Evolutionary conservation across 129 eudicot genomes (phyloP).

Genomic region (Glebionis coronaria): DNA sequence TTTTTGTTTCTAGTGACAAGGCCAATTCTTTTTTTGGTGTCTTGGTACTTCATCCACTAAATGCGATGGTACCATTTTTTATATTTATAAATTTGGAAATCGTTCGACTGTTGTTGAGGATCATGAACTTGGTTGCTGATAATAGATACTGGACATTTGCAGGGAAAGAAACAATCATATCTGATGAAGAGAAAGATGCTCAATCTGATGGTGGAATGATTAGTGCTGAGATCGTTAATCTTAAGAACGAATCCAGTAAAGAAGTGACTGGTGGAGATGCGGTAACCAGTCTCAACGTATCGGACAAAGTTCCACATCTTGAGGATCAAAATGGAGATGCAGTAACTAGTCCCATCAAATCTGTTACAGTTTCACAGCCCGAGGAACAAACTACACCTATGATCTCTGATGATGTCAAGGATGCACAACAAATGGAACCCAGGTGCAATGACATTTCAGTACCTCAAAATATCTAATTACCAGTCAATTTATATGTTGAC

Average conservation of each 20-base stretch:
- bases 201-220: conserved; percentile 19
- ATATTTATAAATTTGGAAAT: conserved; percentile 15
- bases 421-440: conserved; percentile 33
- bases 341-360: conserved; percentile 1
- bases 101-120: conserved; percentile 19
- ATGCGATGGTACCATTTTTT: not conserved
- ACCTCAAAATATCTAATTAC: not conserved
- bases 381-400: conserved; percentile 30
- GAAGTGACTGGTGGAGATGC: conserved; percentile 25
- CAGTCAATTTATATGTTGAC: conserved; percentile 17
- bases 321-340: conserved; percentile 18
- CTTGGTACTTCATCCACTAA: not conserved
- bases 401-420: conserved; percentile 32
- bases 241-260: conserved; percentile 11
- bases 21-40: not conserved
- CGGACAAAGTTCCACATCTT: not conserved
- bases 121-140: conserved; percentile 21
- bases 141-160: conserved; percentile 40
- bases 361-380: conserved; percentile 17
- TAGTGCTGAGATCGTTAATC: conserved; percentile 21
- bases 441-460: conserved; percentile 35
- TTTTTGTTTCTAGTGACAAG: not conserved
- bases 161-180: conserved; percentile 34
- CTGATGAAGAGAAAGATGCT: conserved; percentile 2
- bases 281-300: not conserved